Percentiles rank a stretch among this genome's conserved stretches.
These are phyloP conservation scores for Echinosophora koreensis DNA, from an alignment of 306 rosid genomes.

Conservation along the genomic window DNA sequence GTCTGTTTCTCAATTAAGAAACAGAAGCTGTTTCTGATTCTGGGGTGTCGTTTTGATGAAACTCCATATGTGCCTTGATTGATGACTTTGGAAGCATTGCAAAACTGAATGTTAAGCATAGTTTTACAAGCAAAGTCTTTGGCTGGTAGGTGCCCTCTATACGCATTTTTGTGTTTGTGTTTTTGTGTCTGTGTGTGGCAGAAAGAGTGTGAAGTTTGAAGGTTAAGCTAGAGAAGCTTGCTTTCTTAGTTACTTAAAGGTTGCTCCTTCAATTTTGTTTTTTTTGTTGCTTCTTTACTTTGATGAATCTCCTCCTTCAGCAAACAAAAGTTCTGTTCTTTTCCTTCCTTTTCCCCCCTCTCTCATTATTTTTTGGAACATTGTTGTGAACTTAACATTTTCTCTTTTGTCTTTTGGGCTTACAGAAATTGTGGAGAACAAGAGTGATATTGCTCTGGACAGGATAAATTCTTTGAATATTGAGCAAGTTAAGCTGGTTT, in stretches of 20 bases:
- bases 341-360: constrained; percentile 25
- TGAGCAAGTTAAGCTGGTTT: constrained; percentile 51
- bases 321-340: constrained; percentile 35
- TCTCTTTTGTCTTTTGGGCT: constrained; percentile 9
- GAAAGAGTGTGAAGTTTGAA: constrained; percentile 56
- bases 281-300: constrained; percentile 50
- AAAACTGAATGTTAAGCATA: not conserved
- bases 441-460: constrained; percentile 40
- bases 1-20: constrained; percentile 44
- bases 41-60: constrained; percentile 39
- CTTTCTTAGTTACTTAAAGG: constrained; percentile 72
- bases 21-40: constrained; percentile 48
- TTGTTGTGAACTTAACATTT: constrained; percentile 11
- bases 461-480: constrained; percentile 44
- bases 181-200: constrained; percentile 6
- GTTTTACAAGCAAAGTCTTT: constrained; percentile 48
- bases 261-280: constrained; percentile 57
- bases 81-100: constrained; percentile 58
- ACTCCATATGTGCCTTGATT: constrained; percentile 49
- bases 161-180: constrained; percentile 26
- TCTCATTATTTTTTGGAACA: too few species aligned
- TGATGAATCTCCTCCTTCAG: constrained; percentile 52
- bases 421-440: constrained; percentile 39
- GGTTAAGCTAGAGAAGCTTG: constrained; percentile 59
- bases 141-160: constrained; percentile 40